Evolutionary conservation across 2,329 filamentous ascomycete species (phyloP).

Genomic region (Colletotrichum acutatum): DNA sequence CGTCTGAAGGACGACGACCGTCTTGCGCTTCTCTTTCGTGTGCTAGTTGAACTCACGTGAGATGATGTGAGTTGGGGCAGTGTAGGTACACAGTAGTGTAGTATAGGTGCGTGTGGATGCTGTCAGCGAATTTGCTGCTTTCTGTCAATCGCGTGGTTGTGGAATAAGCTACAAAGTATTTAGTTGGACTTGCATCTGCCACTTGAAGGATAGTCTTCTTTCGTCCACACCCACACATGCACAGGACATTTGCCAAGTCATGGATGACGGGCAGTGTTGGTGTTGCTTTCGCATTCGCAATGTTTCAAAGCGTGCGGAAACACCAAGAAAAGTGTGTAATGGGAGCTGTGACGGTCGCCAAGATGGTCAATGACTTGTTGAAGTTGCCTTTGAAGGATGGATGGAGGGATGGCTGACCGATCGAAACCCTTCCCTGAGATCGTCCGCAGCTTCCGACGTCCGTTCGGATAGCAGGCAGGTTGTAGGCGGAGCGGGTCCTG

Average conservation of each 20-base stretch:
- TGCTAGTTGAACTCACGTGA: not conserved
- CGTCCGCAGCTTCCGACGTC: not conserved
- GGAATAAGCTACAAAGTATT: no score
- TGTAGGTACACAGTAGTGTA: not conserved
- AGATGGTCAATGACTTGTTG: not conserved
- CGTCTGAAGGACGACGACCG: not conserved
- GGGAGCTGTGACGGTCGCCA: slow-evolving; percentile 9
- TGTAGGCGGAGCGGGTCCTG: not conserved
- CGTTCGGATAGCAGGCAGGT: no score
- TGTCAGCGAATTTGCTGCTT: not conserved
- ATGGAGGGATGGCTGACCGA: not conserved
- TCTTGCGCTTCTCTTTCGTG: not conserved
- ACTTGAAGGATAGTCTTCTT: no score
- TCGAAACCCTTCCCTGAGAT: not conserved
- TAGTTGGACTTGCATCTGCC: no score
- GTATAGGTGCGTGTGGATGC: not conserved
- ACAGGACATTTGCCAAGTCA: no score
- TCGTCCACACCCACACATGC: no score
- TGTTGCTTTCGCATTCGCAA: not conserved
- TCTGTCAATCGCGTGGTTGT: not conserved
- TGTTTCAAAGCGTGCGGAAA: slow-evolving; percentile 9
- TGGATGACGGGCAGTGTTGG: not conserved
- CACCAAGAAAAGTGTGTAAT: slow-evolving; percentile 24
- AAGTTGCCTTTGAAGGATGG: not conserved
- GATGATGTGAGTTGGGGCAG: not conserved